These are phyloP conservation scores for Sporisorium scitamineum DNA, from an alignment of 1,284 basidiomycete genomes.

Conservation along the genomic window DNA sequence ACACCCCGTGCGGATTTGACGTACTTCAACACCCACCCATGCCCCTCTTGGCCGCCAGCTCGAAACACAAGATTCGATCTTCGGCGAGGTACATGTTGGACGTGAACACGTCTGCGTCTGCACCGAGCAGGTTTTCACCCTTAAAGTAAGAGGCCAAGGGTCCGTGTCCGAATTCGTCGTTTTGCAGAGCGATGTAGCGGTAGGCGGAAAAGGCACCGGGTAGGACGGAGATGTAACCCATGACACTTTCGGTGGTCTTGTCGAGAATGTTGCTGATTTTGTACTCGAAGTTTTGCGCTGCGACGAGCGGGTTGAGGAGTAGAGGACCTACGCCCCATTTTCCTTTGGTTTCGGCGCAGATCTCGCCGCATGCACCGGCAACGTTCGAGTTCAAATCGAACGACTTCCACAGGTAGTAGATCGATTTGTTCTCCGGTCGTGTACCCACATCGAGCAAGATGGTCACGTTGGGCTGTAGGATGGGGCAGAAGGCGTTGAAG, in stretches of 20 bases:
- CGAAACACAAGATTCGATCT: constrained; percentile 91
- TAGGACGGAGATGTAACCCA: constrained; percentile 67
- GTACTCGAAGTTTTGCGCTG: constrained; percentile 93
- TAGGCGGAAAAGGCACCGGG: constrained; percentile 70
- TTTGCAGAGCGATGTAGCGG: constrained; percentile 87
- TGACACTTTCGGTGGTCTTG: constrained; percentile 67
- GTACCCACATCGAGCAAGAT: constrained; percentile 94
- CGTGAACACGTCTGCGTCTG: constrained; percentile 93
- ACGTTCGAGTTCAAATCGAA: constrained; percentile 83
- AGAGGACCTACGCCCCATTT: constrained; percentile 77
- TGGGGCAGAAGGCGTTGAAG: constrained; percentile 65
- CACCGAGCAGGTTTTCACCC: constrained; percentile 89
- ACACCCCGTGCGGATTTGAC: constrained; percentile 95
- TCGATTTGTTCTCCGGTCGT: constrained; percentile 93
- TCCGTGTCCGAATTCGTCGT: constrained; percentile 84
- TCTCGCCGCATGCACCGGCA: constrained; percentile 88
- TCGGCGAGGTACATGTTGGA: constrained; percentile 73
- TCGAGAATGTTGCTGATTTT: constrained; percentile 71
- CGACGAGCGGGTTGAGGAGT: constrained; percentile 88
- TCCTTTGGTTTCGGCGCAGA: constrained; percentile 64
- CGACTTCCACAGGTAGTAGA: constrained; percentile 96
- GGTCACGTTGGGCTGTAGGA: constrained; percentile 84
- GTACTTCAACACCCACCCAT: constrained; percentile 92
- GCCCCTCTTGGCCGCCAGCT: constrained; percentile 92
- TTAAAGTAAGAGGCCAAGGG: constrained; percentile 97